Evolutionary conservation across 2,329 filamentous ascomycete species (phyloP), one percentile per base, ranked within the genome.

Genomic region (Dichotomopilus funicola): DNA sequence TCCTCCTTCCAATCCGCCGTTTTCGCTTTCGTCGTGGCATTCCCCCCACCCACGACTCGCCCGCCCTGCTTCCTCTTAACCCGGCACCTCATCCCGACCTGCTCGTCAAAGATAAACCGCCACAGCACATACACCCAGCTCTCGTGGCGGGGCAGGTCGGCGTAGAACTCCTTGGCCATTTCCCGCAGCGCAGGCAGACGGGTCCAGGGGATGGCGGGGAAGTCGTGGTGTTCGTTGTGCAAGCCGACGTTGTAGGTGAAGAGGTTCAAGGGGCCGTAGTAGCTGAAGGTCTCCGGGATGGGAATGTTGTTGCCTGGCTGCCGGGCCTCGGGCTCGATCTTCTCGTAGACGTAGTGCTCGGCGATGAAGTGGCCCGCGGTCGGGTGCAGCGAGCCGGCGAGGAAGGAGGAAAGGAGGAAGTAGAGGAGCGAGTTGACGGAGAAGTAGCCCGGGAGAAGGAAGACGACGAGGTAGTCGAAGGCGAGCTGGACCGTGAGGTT

Each of bases 171-270:
- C 61, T 80, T 80, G 1, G 94, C 94, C 55, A 95, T 88, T 60
- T 83, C 74, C 67, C 91, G 84, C 53, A 99, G 77, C 67, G 78
- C 79, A 53, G 86, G 88, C 41, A 99, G 79, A 36, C 87, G 80
- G 8, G 91, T 96, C 94, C 94, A 99, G 0, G 94, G 92, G 47
- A 99, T 83, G 48, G 94, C 94, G 9, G 94, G 94, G 74, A 99
- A 99, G 72, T 99, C 94, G 71, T 99, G 94, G 73, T 99, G 94
- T 77, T 99, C 94, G 70, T 99, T 99, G 77, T 99, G 94, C 67
- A 96, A 76, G 52, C 94, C 94, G 46, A 99, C 94, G 65, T 99
- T 99, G 78, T 97, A 99, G 0, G 91, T 96, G 49, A 99, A 74
- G 65, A 91, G 73, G 74, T 99, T 99, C 62, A 97, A 80, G 0